A percentile compares a stretch with the other conserved stretches of the same genome.
phyloP scores from a whole-genome alignment of 148 eudicot species.

The Persicaria maculosa region DNA sequence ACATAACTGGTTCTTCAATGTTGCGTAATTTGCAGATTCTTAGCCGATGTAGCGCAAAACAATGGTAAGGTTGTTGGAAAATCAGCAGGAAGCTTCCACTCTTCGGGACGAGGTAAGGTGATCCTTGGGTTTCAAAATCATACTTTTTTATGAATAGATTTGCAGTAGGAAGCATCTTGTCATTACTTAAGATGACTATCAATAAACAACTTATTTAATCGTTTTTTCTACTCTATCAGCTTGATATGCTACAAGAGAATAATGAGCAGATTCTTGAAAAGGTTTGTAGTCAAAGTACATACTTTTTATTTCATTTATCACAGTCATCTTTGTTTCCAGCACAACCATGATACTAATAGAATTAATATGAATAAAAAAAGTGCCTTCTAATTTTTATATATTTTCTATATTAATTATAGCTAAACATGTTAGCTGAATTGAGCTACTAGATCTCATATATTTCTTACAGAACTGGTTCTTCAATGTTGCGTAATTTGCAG shows the following conservation, averaged over 20 bases:
- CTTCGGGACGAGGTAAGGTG: conserved; percentile 67
- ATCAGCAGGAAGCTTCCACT: conserved; percentile 66
- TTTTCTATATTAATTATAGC: not conserved
- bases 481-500: conserved; percentile 27
- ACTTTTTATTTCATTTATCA: not conserved
- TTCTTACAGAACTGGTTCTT: not conserved
- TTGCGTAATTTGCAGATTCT: conserved; percentile 42
- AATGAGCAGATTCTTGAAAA: conserved; percentile 51
- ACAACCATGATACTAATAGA: too few relatives aligned
- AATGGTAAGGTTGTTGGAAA: conserved; percentile 35
- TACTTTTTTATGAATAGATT: not conserved
- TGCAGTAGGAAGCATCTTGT: not conserved
- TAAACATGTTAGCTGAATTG: not conserved
- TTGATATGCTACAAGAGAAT: conserved; percentile 87
- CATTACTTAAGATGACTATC: conserved; percentile 4
- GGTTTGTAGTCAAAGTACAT: conserved; percentile 26
- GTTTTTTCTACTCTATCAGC: conserved; percentile 29
- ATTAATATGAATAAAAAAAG: too few relatives aligned
- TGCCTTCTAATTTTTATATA: not conserved
- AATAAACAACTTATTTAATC: not conserved
- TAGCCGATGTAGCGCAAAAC: conserved; percentile 36
- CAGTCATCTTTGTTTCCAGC: too few relatives aligned
- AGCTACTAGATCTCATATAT: not conserved
- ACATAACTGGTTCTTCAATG: not conserved
- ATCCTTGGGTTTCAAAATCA: not conserved